Evolutionary conservation across 768 basidiomycete genomes (phyloP), one percentile per base, ranked within the genome.

Genomic region (Trichaptum fuscoviolaceum): DNA sequence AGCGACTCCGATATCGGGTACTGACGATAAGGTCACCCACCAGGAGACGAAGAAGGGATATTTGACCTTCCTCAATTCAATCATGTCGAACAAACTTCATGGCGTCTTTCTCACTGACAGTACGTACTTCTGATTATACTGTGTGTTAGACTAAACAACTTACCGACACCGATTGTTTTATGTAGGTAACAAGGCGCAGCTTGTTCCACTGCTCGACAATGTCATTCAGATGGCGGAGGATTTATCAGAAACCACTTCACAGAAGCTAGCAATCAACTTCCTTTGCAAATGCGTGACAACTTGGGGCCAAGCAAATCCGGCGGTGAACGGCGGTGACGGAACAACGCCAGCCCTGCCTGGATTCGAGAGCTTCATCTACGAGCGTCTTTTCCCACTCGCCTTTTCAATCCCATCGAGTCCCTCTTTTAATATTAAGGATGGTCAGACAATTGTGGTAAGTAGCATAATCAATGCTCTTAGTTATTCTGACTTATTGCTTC

Each of bases 351-450:
- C 81, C 12, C 77, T 99, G 58, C 94, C 95, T 12, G 96, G 96
- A 0, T 98, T 97, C 70, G 95, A 98, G 70, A 84, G 86, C 17
- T 96, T 96, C 74, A 85, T 96, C 34, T 99, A 99, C 72, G 91
- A 95, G 68, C 85, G 88, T 15, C 77, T 96, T 35, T 80, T 99
- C 63, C 92, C 94, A 12, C 79, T 87, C 1, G 90, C 89, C 25
- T 97, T 99, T 76, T 83, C 87, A 8, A 86, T 98, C 4, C 86
- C 94, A 0, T 88, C 92, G 12, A 80, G 83, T 9, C 87, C 90
- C 0, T 85, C 88, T 57, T 93, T 97, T 75, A 96, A 95, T 73
- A 80, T 90, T 70, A 93, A 92, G 73, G 95, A 97, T 73, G 94
- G 92, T 1, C 93, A 95, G 71, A 87, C 90, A 73, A 81, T 90